Percentiles rank a stretch among this genome's conserved stretches.
Evolutionary conservation across 345 rosid species (phyloP).

Genomic region (Arabidopsis suecica): DNA sequence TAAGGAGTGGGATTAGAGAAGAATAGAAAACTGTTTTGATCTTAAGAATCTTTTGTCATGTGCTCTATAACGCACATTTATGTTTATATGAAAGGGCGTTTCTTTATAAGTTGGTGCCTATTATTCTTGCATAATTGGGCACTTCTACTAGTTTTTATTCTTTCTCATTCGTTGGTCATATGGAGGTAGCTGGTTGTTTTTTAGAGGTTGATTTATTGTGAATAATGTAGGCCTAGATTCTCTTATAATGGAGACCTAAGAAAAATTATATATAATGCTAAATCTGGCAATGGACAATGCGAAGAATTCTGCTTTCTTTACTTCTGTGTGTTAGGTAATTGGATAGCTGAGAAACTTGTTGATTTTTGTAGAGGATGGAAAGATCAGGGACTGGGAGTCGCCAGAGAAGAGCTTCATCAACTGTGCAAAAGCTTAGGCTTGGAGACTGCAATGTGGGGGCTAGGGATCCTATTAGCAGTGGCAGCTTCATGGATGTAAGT

Average conservation of each 20-base stretch:
- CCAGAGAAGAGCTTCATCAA: conserved; percentile 70
- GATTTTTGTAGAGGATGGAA: conserved; percentile 73
- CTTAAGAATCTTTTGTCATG: conserved; percentile 49
- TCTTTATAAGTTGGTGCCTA: conserved; percentile 36
- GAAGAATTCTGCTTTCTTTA: not conserved
- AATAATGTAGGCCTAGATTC: conserved; percentile 42
- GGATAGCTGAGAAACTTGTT: conserved; percentile 34
- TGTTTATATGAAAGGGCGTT: conserved; percentile 26
- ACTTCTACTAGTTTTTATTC: conserved; percentile 14
- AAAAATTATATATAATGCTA: conserved; percentile 3
- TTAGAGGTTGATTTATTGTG: conserved; percentile 36
- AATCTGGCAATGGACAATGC: conserved; percentile 5
- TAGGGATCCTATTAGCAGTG: conserved; percentile 76
- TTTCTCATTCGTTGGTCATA: conserved; percentile 23
- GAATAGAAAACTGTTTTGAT: conserved; percentile 44
- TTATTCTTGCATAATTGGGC: conserved; percentile 44
- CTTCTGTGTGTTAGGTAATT: not conserved
- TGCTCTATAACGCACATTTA: conserved; percentile 23
- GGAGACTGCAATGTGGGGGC: conserved; percentile 58
- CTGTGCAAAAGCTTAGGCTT: conserved; percentile 68
- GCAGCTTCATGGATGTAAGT: conserved; percentile 90
- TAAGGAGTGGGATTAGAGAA: conserved; percentile 50
- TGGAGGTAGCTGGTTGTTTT: conserved; percentile 45
- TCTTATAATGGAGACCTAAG: conserved; percentile 36
- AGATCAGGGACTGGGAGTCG: conserved; percentile 80